Evolutionary conservation across 768 basidiomycete genomes (phyloP).

Genomic region (Leucocoprinus birnbaumii): DNA sequence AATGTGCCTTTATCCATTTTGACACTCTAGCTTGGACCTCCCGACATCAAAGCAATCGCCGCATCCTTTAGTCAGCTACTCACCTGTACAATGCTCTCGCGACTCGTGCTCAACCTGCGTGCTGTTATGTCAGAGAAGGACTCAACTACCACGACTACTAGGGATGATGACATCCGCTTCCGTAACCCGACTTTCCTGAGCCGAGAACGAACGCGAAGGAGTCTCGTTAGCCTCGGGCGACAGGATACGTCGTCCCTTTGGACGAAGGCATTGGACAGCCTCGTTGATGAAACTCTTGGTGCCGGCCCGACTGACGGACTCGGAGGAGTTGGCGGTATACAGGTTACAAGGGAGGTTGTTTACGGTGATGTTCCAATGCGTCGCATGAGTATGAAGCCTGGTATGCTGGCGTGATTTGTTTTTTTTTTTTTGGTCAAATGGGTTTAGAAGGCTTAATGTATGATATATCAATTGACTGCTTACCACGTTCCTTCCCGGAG

Average conservation of each 20-base stretch:
- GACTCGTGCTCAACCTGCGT: slow-evolving; percentile 28
- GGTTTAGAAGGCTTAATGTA: neutral
- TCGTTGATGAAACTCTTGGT: neutral
- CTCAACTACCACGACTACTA: neutral
- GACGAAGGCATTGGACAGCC: neutral
- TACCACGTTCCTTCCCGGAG: neutral
- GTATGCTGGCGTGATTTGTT: neutral
- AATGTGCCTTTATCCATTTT: neutral
- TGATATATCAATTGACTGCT: neutral
- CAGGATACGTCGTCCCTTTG: neutral
- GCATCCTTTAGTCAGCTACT: slow-evolving; percentile 29
- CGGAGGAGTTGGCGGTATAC: neutral
- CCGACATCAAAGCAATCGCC: slow-evolving; percentile 26
- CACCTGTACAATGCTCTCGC: slow-evolving; percentile 25
- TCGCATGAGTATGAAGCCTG: neutral
- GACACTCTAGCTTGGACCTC: slow-evolving; percentile 18
- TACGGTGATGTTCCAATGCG: neutral
- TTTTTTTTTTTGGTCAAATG: neutral
- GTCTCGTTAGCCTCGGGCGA: neutral
- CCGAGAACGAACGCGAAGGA: neutral
- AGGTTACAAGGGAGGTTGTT: neutral
- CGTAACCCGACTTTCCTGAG: neutral
- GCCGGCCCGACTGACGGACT: neutral
- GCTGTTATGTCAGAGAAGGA: slow-evolving; percentile 3
- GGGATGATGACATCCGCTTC: neutral